Conservation (phyloP, 139 green algal genomes). For the Prasinococcaceae sp. region DNA sequence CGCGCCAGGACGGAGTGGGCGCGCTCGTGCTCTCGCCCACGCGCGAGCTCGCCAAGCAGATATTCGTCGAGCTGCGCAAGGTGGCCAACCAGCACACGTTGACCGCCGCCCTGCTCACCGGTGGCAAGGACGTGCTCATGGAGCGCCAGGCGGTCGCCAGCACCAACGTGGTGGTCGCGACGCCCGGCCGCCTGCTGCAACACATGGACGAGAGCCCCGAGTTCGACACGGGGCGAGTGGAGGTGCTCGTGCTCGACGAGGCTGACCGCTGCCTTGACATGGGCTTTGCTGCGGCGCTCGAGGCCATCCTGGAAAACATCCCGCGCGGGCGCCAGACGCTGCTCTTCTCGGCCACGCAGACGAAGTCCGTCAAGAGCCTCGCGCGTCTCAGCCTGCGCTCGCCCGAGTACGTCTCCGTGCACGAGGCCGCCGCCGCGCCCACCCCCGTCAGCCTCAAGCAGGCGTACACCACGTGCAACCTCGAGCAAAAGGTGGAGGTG, state of each 20-base stretch:
- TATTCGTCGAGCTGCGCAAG: conserved; percentile 75
- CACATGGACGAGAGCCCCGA: conserved; percentile 97
- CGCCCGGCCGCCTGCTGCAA: conserved; percentile 88
- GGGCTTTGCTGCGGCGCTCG: conserved; percentile 74
- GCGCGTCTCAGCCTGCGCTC: conserved; percentile 55
- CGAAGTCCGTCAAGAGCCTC: conserved; percentile 54
- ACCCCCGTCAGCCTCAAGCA: conserved; percentile 83
- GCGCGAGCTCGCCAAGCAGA: conserved; percentile 86
- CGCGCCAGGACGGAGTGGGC: conserved; percentile 69
- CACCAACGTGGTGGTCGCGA: conserved; percentile 85
- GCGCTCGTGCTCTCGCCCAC: conserved; percentile 87
- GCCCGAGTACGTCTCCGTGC: conserved; percentile 81
- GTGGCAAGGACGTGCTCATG: conserved; percentile 74
- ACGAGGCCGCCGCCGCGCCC: conserved; percentile 60
- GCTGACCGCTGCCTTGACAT: conserved; percentile 94
- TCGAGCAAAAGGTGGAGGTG: conserved; percentile 76
- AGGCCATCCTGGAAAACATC: conserved; percentile 89
- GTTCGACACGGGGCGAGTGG: conserved; percentile 77
- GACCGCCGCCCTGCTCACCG: conserved; percentile 83
- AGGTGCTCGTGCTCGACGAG: conserved; percentile 89
- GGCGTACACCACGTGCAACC: conserved; percentile 49
- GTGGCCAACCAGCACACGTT: conserved; percentile 61
- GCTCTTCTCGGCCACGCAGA: conserved; percentile 74
- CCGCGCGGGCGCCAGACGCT: conserved; percentile 57
- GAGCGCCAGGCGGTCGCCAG: conserved; percentile 38